These are phyloP conservation scores for Letharia columbiana DNA, from an alignment of 495 filamentous ascomycete species.

Conservation along the genomic window DNA sequence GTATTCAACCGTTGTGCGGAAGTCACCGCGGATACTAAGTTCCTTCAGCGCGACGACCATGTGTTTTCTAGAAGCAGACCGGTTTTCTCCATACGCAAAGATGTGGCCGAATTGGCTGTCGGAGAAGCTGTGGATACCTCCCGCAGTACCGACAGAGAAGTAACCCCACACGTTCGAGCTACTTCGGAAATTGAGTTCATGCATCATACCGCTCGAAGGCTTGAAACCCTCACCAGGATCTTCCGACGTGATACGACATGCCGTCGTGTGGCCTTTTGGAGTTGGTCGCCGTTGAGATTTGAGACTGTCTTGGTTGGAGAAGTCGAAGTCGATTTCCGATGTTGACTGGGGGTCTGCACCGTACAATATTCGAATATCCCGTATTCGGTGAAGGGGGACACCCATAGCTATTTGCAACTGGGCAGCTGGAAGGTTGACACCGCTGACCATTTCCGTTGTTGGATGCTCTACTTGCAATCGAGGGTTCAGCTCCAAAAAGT, in stretches of 20 bases:
- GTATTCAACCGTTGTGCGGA: constrained; percentile 97
- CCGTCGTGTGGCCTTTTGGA: constrained; percentile 93
- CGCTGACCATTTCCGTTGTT: constrained; percentile 98
- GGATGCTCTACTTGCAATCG: constrained; percentile 99
- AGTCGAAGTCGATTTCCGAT: constrained; percentile 94
- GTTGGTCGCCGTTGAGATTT: constrained; percentile 80
- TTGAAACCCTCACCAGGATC: constrained; percentile 99
- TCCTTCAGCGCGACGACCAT: constrained; percentile 99
- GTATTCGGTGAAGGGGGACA: constrained; percentile 88
- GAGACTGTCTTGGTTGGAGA: constrained; percentile 76
- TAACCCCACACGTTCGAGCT: constrained; percentile 99
- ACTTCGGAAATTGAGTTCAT: constrained; percentile 96
- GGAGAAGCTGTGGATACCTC: constrained; percentile 97
- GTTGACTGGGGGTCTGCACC: constrained; percentile 82
- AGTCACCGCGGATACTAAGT: constrained; percentile 98
- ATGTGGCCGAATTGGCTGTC: constrained; percentile 99
- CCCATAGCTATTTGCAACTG: constrained; percentile 99
- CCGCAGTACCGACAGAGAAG: constrained; percentile 94
- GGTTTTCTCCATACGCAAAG: constrained; percentile 97
- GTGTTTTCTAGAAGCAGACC: constrained; percentile 91
- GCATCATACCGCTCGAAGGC: constrained; percentile 96
- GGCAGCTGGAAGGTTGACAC: constrained; percentile 92
- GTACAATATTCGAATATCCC: constrained; percentile 92
- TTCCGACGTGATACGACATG: constrained; percentile 98
- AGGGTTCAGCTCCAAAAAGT: constrained; percentile 97